Evolutionary conservation across 352 stramenopile genomes (phyloP).

Genomic region (Heterotrichella gracilis): DNA sequence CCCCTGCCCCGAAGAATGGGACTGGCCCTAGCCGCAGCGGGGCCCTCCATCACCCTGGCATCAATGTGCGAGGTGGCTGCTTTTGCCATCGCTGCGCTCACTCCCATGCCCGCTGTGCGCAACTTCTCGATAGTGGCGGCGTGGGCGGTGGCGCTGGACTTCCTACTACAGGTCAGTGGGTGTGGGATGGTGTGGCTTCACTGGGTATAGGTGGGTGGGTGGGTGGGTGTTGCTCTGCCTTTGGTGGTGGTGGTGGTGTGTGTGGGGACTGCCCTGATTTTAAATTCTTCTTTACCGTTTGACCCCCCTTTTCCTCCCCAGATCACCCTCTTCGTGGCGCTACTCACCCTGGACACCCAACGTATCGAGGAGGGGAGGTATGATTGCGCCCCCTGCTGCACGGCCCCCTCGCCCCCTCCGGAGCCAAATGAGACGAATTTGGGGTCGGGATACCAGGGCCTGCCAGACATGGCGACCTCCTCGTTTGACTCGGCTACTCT

Average conservation of each 20-base stretch:
- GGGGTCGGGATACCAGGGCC: not conserved
- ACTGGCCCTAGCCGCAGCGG: conserved; percentile 37
- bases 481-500: no score
- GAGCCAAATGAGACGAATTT: not conserved
- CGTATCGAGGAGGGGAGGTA: conserved; percentile 25
- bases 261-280: no score
- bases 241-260: no score
- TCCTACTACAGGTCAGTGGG: no score
- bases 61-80: conserved; percentile 38
- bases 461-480: no score
- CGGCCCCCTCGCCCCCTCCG: not conserved
- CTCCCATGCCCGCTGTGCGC: conserved; percentile 40
- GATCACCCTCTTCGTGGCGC: conserved; percentile 44
- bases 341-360: conserved; percentile 34
- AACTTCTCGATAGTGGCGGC: conserved; percentile 47
- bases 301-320: no score
- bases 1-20: no score
- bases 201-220: no score
- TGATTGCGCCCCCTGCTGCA: conserved; percentile 19
- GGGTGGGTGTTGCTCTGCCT: no score
- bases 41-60: conserved; percentile 42
- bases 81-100: conserved; percentile 38
- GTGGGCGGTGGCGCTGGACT: conserved; percentile 36
- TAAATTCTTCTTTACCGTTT: no score
- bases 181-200: no score